These are phyloP conservation scores for Cystobasidium pallidum DNA, from an alignment of 1,284 basidiomycete genomes.

Conservation along the genomic window DNA sequence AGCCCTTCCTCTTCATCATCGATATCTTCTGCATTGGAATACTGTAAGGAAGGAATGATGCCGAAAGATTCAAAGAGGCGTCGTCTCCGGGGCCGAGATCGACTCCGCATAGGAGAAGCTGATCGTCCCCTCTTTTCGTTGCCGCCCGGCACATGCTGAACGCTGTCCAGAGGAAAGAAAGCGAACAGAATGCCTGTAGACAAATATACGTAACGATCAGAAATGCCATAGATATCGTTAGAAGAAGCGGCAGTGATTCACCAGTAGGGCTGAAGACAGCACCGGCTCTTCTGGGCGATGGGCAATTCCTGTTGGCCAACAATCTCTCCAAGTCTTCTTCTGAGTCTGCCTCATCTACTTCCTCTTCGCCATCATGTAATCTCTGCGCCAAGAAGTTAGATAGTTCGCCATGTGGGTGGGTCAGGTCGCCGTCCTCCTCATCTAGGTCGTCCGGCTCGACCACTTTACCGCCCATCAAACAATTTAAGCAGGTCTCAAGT, in stretches of 20 bases:
- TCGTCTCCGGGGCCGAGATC: slow-evolving; percentile 23
- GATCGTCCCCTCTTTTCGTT: slow-evolving; percentile 54
- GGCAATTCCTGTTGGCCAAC: slow-evolving; percentile 69
- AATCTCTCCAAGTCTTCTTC: slow-evolving; percentile 54
- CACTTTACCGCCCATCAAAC: slow-evolving; percentile 66
- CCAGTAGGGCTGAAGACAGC: slow-evolving; percentile 85
- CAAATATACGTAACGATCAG: not conserved
- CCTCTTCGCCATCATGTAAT: slow-evolving; percentile 49
- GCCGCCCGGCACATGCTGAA: slow-evolving; percentile 54
- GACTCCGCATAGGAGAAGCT: slow-evolving; percentile 52
- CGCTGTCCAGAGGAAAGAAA: slow-evolving; percentile 68
- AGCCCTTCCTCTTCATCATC: slow-evolving; percentile 20
- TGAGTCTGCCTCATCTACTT: slow-evolving; percentile 53
- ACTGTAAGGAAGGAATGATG: slow-evolving; percentile 40
- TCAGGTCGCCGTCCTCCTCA: slow-evolving; percentile 55
- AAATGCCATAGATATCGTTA: too few relatives aligned
- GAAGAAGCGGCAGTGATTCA: slow-evolving; percentile 54
- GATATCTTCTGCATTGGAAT: slow-evolving; percentile 3
- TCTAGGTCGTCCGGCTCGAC: slow-evolving; percentile 52
- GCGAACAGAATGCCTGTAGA: slow-evolving; percentile 74
- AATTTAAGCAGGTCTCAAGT: slow-evolving; percentile 76
- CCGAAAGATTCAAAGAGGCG: slow-evolving; percentile 43
- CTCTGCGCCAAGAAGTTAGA: slow-evolving; percentile 8
- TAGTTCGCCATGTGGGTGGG: slow-evolving; percentile 40
- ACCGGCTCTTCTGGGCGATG: slow-evolving; percentile 76